phyloP scores from a whole-genome alignment of 1,284 basidiomycete genomes.

The Sparassis latifolia region DNA sequence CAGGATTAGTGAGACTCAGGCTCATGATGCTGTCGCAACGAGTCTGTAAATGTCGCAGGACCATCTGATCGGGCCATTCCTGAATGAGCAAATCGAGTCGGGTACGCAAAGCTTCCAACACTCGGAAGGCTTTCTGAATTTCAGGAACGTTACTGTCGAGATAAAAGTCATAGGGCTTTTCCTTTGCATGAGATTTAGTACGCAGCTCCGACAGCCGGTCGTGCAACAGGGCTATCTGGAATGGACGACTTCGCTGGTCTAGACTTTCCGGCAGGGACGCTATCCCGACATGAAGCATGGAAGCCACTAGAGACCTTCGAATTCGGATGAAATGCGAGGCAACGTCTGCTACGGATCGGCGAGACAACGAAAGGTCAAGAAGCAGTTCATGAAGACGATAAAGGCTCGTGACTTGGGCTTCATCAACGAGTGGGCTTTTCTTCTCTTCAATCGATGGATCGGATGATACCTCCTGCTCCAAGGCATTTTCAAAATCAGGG shows the following conservation, averaged over 20 bases:
- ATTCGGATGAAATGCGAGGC: constrained; percentile 5
- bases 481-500: constrained; percentile 72
- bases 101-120: constrained; percentile 46
- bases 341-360: not conserved
- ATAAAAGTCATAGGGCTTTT: constrained; percentile 70
- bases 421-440: constrained; percentile 3
- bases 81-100: constrained; percentile 56
- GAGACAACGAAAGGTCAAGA: constrained; percentile 6
- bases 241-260: constrained; percentile 41
- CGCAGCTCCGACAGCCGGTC: constrained; percentile 28
- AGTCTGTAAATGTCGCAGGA: constrained; percentile 78
- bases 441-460: not conserved
- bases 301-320: constrained; percentile 3
- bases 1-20: constrained; percentile 64
- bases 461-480: constrained; percentile 25
- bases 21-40: constrained; percentile 70
- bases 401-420: constrained; percentile 22
- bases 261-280: constrained; percentile 34
- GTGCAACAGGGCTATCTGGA: constrained; percentile 41
- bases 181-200: constrained; percentile 10
- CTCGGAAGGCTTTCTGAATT: constrained; percentile 49
- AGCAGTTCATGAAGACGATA: constrained; percentile 33
- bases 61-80: constrained; percentile 98
- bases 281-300: constrained; percentile 25
- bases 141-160: constrained; percentile 67